Evolutionary conservation across 1,139 yeast species (phyloP).

Genomic region (Saccharomyces hybrid): DNA sequence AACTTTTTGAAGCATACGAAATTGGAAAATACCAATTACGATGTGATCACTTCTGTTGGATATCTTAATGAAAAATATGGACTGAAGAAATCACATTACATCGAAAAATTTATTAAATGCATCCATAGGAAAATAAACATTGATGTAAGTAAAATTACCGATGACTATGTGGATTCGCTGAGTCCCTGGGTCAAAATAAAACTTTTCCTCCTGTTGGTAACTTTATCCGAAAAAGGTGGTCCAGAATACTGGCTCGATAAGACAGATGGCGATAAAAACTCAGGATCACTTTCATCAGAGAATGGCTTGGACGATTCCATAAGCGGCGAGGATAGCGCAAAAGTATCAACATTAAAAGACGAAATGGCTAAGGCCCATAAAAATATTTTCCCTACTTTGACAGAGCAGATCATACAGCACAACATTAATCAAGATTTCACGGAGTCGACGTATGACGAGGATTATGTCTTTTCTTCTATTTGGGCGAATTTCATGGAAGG

Average conservation of each 20-base stretch:
- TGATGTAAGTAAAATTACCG: constrained; percentile 26
- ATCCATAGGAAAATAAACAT: constrained; percentile 28
- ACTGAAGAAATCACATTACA: constrained; percentile 25
- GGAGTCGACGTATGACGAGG: constrained; percentile 28
- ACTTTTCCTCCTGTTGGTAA: constrained; percentile 27
- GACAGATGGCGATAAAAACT: constrained; percentile 14
- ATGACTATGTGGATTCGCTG: constrained; percentile 17
- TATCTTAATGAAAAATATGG: constrained; percentile 30
- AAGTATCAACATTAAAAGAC: background rate
- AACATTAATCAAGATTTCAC: constrained; percentile 30
- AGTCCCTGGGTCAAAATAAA: constrained; percentile 30
- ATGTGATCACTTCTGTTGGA: constrained; percentile 27
- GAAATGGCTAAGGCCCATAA: constrained; percentile 1
- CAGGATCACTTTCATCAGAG: background rate
- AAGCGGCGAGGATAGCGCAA: background rate
- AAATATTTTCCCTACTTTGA: constrained; percentile 18
- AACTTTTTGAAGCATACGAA: constrained; percentile 12
- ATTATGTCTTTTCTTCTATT: constrained; percentile 31
- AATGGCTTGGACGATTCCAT: background rate
- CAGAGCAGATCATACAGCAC: constrained; percentile 30
- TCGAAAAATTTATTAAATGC: constrained; percentile 28
- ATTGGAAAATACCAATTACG: constrained; percentile 25
- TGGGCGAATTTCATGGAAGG: constrained; percentile 36
- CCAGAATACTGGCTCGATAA: constrained; percentile 33
- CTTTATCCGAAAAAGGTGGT: constrained; percentile 31